Conservation (phyloP, 208 protist genomes). For the Trypanosoma mega region DNA sequence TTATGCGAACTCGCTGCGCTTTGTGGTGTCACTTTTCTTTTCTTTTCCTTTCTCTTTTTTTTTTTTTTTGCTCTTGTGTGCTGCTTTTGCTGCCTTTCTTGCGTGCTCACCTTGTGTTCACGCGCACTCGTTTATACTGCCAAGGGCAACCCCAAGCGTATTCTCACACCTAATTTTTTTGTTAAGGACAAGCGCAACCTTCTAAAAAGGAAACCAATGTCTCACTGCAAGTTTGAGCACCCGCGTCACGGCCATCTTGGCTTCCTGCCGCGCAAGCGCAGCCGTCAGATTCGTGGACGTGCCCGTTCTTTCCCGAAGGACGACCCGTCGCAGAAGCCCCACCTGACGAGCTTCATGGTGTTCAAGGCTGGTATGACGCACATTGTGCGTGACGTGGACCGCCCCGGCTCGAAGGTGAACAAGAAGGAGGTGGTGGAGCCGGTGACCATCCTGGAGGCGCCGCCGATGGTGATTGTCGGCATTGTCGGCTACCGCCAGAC, state of each 20-base stretch:
- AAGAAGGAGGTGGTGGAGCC: conserved; percentile 99
- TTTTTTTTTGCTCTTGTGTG: not conserved
- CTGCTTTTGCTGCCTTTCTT: not conserved
- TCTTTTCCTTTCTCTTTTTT: conserved; percentile 7
- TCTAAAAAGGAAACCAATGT: conserved; percentile 34
- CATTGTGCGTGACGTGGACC: conserved; percentile 98
- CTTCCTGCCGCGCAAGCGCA: conserved; percentile 97
- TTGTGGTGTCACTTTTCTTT: too few relatives aligned
- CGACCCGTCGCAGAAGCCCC: conserved; percentile 89
- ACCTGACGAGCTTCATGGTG: conserved; percentile 98
- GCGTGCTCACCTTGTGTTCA: not conserved
- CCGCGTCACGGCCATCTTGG: conserved; percentile 98
- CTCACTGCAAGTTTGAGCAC: conserved; percentile 98
- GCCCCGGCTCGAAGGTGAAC: conserved; percentile 94
- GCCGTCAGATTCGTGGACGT: conserved; percentile 90
- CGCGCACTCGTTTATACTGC: too few relatives aligned
- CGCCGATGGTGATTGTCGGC: conserved; percentile 98
- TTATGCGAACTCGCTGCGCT: too few relatives aligned
- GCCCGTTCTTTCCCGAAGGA: conserved; percentile 96
- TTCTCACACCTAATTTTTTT: not conserved
- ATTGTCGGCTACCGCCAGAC: conserved; percentile 99
- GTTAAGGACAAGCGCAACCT: not conserved
- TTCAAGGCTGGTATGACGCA: conserved; percentile 99
- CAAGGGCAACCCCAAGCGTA: not conserved
- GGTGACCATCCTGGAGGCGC: conserved; percentile 98